A percentile compares a stretch with the other conserved stretches of the same genome.
Evolutionary conservation across 371 early-diverging fungal species (phyloP).

Genomic region (Cokeromyces recurvatus): DNA sequence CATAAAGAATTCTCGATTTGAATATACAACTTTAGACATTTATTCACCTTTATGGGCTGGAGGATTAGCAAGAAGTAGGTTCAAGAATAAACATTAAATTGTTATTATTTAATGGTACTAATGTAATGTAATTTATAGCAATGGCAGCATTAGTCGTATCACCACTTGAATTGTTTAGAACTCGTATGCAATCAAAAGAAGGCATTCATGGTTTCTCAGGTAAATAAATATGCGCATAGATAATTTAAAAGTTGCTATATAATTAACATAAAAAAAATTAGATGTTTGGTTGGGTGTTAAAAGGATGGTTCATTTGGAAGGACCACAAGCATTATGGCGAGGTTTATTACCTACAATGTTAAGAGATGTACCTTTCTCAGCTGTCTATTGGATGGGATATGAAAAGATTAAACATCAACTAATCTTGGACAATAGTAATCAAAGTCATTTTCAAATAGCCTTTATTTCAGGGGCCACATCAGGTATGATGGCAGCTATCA

Average conservation of each 20-base stretch:
- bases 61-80: constrained; percentile 74
- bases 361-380: constrained; percentile 54
- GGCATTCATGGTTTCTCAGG: constrained; percentile 50
- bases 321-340: constrained; percentile 76
- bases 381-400: constrained; percentile 91
- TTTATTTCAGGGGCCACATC: constrained; percentile 77
- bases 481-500: constrained; percentile 80
- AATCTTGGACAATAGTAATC: constrained; percentile 7
- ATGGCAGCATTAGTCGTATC: constrained; percentile 79
- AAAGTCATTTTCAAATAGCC: constrained; percentile 51
- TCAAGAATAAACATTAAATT: too few species aligned
- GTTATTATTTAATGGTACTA: too few species aligned
- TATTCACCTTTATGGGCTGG: constrained; percentile 81
- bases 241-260: too few species aligned
- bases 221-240: too few species aligned
- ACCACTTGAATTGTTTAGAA: constrained; percentile 89
- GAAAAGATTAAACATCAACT: constrained; percentile 57
- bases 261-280: not conserved
- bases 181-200: constrained; percentile 78
- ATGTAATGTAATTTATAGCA: too few species aligned
- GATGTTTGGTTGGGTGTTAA: constrained; percentile 59
- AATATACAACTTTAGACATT: constrained; percentile 22
- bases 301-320: constrained; percentile 59
- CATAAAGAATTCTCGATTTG: constrained; percentile 16
- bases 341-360: constrained; percentile 46